Evolutionary conservation across 768 basidiomycete genomes (phyloP).

Genomic region (Lyophyllum shimeji): DNA sequence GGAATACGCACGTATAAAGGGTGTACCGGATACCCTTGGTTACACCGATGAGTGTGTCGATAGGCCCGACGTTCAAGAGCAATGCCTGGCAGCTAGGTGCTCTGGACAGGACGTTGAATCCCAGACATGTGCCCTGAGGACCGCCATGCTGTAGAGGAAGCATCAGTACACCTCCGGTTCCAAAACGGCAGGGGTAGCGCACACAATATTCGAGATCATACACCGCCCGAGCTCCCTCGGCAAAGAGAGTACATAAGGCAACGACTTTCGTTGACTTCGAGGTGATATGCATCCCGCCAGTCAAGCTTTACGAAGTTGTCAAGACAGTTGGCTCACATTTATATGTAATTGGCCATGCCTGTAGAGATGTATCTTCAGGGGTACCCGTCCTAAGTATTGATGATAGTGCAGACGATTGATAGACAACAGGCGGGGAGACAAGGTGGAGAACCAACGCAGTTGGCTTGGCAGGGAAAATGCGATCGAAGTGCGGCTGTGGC

Average conservation of each 20-base stretch:
- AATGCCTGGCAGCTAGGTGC: not conserved
- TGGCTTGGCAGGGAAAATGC: no score
- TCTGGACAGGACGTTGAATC: not conserved
- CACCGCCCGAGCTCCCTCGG: not conserved
- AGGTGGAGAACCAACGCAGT: not conserved
- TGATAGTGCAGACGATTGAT: not conserved
- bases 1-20: not conserved
- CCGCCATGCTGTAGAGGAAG: not conserved
- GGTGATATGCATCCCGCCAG: not conserved
- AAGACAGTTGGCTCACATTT: not conserved
- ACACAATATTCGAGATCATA: slow-evolving; percentile 1
- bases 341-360: not conserved
- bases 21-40: not conserved
- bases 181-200: not conserved
- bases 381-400: not conserved
- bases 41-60: not conserved
- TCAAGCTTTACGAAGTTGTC: no score
- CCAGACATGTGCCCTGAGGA: not conserved
- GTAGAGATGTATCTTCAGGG: not conserved
- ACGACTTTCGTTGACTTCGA: not conserved
- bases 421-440: not conserved
- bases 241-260: not conserved
- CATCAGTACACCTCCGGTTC: not conserved
- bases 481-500: no score
- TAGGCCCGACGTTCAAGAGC: not conserved